Conservation (phyloP, 1,284 basidiomycete species). For the Heterobasidion parviporum region DNA sequence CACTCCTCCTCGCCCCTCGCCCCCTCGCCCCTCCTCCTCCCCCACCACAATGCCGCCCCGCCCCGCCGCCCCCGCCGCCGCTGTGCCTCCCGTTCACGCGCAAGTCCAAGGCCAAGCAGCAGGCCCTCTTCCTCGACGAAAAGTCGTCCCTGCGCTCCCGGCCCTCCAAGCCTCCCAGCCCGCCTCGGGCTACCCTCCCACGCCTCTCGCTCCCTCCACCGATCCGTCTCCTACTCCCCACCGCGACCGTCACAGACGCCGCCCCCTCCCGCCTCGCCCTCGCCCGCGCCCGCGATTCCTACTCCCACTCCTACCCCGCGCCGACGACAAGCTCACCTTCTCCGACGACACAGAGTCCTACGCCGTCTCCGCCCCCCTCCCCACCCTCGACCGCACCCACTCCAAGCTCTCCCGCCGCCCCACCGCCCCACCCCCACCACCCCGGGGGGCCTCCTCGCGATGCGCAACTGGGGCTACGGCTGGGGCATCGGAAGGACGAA, state of each 20-base stretch:
- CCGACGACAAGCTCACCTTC: constrained; percentile 29
- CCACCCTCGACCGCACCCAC: constrained; percentile 24
- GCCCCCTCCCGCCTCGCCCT: constrained; percentile 2
- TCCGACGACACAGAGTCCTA: constrained; percentile 27
- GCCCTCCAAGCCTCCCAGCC: not conserved
- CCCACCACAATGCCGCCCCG: constrained; percentile 30
- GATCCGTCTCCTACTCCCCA: constrained; percentile 26
- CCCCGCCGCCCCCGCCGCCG: constrained; percentile 47
- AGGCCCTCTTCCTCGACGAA: constrained; percentile 5
- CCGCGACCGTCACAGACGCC: constrained; percentile 26
- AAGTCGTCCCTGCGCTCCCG: constrained; percentile 6
- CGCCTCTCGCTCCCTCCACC: constrained; percentile 11
- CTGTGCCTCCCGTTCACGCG: constrained; percentile 47
- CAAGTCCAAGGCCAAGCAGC: constrained; percentile 11
- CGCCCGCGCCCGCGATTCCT: not conserved
- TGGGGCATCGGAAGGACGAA: constrained; percentile 54
- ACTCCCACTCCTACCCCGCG: constrained; percentile 10
- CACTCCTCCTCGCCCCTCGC: not conserved
- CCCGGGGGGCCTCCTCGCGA: constrained; percentile 10
- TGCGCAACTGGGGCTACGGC: constrained; percentile 49
- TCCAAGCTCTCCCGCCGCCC: constrained; percentile 29
- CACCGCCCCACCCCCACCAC: constrained; percentile 22
- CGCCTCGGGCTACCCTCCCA: constrained; percentile 1
- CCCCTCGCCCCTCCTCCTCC: not conserved
- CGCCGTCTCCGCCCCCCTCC: constrained; percentile 15